These are phyloP conservation scores for Galeopsis tetrahit DNA, from an alignment of 257 asterid genomes.

Conservation along the genomic window DNA sequence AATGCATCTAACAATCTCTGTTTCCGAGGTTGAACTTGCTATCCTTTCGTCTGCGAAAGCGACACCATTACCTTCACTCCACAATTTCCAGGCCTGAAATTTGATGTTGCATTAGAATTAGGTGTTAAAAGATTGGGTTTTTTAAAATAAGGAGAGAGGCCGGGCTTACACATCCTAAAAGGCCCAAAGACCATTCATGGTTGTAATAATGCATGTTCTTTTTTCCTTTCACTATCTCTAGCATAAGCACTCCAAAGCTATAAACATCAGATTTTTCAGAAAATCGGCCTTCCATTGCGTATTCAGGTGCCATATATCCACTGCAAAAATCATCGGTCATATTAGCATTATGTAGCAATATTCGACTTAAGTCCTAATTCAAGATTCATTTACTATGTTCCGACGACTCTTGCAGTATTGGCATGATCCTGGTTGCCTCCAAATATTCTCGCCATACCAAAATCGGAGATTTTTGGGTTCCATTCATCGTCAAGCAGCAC, in stretches of 20 bases:
- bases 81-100: constrained; percentile 33
- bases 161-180: constrained; percentile 48
- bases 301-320: constrained; percentile 70
- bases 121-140: background rate
- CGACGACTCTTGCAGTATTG: constrained; percentile 55
- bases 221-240: constrained; percentile 53
- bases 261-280: constrained; percentile 59
- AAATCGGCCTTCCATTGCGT: constrained; percentile 54
- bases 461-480: constrained; percentile 65
- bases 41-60: constrained; percentile 19
- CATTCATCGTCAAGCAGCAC: constrained; percentile 47
- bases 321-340: constrained; percentile 35
- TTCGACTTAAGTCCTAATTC: background rate
- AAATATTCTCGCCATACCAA: constrained; percentile 63
- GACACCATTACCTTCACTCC: constrained; percentile 26
- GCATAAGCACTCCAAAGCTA: constrained; percentile 52
- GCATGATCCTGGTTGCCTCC: constrained; percentile 48
- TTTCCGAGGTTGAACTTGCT: constrained; percentile 11
- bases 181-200: constrained; percentile 45
- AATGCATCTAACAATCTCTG: constrained; percentile 41
- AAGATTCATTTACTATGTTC: constrained; percentile 54
- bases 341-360: background rate
- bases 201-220: constrained; percentile 48
- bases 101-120: background rate
- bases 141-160: background rate